These are phyloP conservation scores for Nidula microcarpa DNA, from an alignment of 768 basidiomycete species.

Conservation along the genomic window DNA sequence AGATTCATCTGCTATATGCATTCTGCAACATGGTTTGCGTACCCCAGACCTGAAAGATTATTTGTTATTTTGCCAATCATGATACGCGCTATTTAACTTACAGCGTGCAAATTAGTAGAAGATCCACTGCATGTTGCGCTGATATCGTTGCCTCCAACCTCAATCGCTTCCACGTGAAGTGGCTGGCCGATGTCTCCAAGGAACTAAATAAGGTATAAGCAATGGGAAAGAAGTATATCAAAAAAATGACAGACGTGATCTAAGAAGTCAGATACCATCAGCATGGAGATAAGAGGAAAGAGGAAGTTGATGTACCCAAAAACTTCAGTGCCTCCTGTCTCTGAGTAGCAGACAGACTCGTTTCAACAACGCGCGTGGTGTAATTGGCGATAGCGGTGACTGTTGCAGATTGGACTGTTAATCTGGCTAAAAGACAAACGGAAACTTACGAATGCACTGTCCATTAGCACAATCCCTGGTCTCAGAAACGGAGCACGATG, in stretches of 20 bases:
- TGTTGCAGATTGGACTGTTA: slow-evolving; percentile 7
- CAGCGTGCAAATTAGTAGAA: slow-evolving; percentile 41
- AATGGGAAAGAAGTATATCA: background rate
- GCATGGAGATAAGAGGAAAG: background rate
- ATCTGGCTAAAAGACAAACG: background rate
- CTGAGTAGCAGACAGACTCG: slow-evolving; percentile 36
- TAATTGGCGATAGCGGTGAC: slow-evolving; percentile 58
- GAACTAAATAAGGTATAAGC: slow-evolving; percentile 21
- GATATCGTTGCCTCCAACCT: slow-evolving; percentile 43
- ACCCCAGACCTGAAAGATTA: slow-evolving; percentile 30
- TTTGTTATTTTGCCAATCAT: too few species aligned
- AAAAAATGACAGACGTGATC: slow-evolving; percentile 23
- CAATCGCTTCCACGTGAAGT: slow-evolving; percentile 43
- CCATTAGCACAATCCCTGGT: slow-evolving; percentile 40
- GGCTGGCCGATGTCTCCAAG: slow-evolving; percentile 49
- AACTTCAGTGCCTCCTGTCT: slow-evolving; percentile 52
- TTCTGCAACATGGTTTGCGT: background rate
- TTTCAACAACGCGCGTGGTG: slow-evolving; percentile 43
- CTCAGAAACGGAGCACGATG: slow-evolving; percentile 46
- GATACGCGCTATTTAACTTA: slow-evolving; percentile 5
- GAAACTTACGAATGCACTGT: slow-evolving; percentile 33
- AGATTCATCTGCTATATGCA: background rate
- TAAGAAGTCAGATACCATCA: slow-evolving; percentile 2
- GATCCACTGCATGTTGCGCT: slow-evolving; percentile 32
- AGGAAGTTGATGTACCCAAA: slow-evolving; percentile 26